These are phyloP conservation scores for Pseudocercospora cruenta DNA, from an alignment of 2,329 filamentous ascomycete species.

Conservation along the genomic window DNA sequence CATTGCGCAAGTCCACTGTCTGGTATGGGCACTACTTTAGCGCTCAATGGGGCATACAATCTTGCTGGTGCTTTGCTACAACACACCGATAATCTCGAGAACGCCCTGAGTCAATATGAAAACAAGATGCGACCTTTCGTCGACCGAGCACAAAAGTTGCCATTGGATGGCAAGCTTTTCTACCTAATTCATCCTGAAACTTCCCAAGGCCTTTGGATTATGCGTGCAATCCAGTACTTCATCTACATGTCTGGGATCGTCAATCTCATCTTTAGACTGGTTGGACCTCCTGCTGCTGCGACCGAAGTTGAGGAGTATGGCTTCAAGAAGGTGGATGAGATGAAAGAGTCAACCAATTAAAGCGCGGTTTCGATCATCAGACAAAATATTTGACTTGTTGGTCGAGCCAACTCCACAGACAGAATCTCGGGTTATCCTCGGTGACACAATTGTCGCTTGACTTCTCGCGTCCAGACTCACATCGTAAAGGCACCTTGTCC, in stretches of 20 bases:
- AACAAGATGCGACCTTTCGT: constrained; percentile 31
- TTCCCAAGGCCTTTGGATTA: constrained; percentile 25
- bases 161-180: constrained; percentile 27
- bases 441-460: too few species aligned
- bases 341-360: constrained; percentile 1
- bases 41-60: constrained; percentile 40
- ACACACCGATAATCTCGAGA: constrained; percentile 24
- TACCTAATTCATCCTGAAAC: constrained; percentile 33
- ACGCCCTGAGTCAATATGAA: constrained; percentile 34
- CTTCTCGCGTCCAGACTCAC: too few species aligned
- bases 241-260: constrained; percentile 21
- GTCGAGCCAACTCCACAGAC: background rate
- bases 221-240: constrained; percentile 22
- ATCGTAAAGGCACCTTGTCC: too few species aligned
- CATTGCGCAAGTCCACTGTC: constrained; percentile 38
- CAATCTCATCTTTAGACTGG: constrained; percentile 23
- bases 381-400: too few species aligned
- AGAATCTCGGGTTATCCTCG: too few species aligned
- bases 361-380: background rate
- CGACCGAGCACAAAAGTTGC: constrained; percentile 32
- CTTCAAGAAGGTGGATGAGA: constrained; percentile 28
- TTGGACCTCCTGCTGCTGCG: constrained; percentile 30
- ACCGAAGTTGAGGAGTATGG: constrained; percentile 36
- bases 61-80: constrained; percentile 36
- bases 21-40: constrained; percentile 42